Evolutionary conservation across 2,329 filamentous ascomycete species (phyloP), one percentile per base, ranked within the genome.

Genomic region (Colletotrichum paranaense): DNA sequence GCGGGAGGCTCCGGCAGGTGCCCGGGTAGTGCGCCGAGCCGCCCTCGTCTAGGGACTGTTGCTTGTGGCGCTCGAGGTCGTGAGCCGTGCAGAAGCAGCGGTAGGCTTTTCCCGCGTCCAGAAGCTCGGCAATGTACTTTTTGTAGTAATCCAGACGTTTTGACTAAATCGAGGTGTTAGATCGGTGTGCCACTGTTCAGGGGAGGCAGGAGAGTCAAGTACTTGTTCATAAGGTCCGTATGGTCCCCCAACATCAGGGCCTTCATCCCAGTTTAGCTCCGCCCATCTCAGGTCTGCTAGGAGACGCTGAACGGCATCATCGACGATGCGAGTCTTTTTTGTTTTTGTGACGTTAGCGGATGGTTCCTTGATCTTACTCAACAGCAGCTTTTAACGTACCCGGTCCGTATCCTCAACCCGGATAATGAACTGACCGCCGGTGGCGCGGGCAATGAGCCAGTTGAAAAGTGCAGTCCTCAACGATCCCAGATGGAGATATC

Each of bases 341-440:
- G 30, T 55, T n/a, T 74, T 32, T 67, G 32, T 62, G 53, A 32
- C 11, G 14, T 30, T 22, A 46, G 42, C 42, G 16, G 19, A 16
- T n/a, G 19, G 8, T 24, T 68, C 19, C 26, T 28, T 35, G 19
- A 38, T 58, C 32, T 7, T 5, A n/a, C 7, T 62, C 3, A 22
- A 26, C 62, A 49, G 24, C 24, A 30, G 16, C 38, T n/a, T 4
- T 38, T 19, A 58, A 67, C 87, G 76, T 83, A 95, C 94, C 88
- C 94, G 94, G 83, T 98, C 97, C 5, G 97, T 99, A 81, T 99
- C 97, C 85, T 99, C 97, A 75, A 99, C 92, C 11, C 97, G 91
- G 62, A 99, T 85, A 12, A 99, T 84, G 78, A 99, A 99, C 81
- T 97, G 93, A 7, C 97, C 97, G 5, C 93, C 92, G 0, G 97